A percentile compares a stretch with the other conserved stretches of the same genome.
These are phyloP conservation scores for Pythium brassicae DNA, from an alignment of 352 stramenopile genomes.

Conservation along the genomic window DNA sequence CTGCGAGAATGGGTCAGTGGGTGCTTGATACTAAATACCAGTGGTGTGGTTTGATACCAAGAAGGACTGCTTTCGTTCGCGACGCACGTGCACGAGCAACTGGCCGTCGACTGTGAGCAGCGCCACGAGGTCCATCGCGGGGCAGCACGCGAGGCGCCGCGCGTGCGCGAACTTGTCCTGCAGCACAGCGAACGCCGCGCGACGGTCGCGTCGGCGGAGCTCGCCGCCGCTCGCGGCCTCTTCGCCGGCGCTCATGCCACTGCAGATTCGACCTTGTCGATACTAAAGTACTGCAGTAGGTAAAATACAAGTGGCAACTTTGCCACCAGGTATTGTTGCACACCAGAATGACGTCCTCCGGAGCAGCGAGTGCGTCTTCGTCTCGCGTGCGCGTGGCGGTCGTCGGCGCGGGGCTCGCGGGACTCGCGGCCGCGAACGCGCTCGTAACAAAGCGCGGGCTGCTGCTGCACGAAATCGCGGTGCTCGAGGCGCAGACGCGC, in stretches of 20 bases:
- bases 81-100: conserved; percentile 67
- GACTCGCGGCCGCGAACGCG: conserved; percentile 37
- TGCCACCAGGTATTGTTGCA: too few species aligned
- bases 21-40: not conserved
- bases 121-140: conserved; percentile 77
- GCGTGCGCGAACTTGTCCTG: conserved; percentile 69
- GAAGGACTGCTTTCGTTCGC: not conserved
- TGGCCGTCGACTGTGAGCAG: conserved; percentile 64
- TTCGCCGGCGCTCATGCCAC: too few species aligned
- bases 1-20: conserved; percentile 17
- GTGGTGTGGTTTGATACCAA: too few species aligned
- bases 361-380: too few species aligned
- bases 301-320: too few species aligned
- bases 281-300: too few species aligned
- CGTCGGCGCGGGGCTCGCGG: conserved; percentile 42
- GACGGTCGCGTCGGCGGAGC: not conserved
- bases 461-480: conserved; percentile 21
- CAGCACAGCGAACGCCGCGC: conserved; percentile 48
- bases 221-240: too few species aligned
- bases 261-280: too few species aligned
- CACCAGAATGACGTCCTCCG: too few species aligned
- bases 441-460: conserved; percentile 33
- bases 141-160: conserved; percentile 45
- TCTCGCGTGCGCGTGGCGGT: conserved; percentile 29
- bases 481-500: conserved; percentile 46